Evolutionary conservation across 306 rosid species (phyloP), one percentile per base, ranked within the genome.

Genomic region (Leucaena leucocephala): DNA sequence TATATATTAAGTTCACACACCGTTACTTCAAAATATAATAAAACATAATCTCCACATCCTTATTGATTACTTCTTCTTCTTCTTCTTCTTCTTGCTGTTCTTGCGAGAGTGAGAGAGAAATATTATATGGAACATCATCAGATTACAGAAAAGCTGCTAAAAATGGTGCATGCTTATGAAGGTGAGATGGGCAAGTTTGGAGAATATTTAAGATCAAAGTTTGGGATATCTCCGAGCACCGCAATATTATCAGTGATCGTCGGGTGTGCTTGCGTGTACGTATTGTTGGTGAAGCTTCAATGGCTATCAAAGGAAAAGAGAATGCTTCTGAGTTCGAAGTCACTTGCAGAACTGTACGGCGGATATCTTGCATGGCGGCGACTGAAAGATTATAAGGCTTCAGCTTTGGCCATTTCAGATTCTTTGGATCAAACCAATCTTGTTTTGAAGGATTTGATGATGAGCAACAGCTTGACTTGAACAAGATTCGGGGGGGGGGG

Each of bases 281-380:
- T 61, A 44, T 76, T 43, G 46, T 9, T 76, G 54, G 19, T 49
- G 36, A 71, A 5, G 52, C 70, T 76, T 3, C 8, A 8, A 4
- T 8, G 63, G 36, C 17, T 4, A 46, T 19, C 64, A 13, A 34
- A 45, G 42, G 2, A 14, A 38, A 55, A 38, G 36, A 1, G 4
- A 5, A 13, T 36, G 1, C n/a, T 8, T 75, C 57, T 33, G 10
- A 83, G 91, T 73, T 89, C 93, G 9, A 36, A 68, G 70, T 76
- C 89, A 55, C 45, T 89, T 0, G 88, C 85, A 17, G 68, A 79
- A 14, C 85, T 89, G 27, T 85, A 83, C 43, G 84, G 89, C 14
- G 46, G 46, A 8, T 44, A 81, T 4, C 63, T 71, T 17, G 87
- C 93, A 27, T 71, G 87, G 81, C 50, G 61, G 80, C 83, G 91